Base-by-base conservation (phyloP, 108 stramenopile species). In the Ochromonas danica region DNA sequence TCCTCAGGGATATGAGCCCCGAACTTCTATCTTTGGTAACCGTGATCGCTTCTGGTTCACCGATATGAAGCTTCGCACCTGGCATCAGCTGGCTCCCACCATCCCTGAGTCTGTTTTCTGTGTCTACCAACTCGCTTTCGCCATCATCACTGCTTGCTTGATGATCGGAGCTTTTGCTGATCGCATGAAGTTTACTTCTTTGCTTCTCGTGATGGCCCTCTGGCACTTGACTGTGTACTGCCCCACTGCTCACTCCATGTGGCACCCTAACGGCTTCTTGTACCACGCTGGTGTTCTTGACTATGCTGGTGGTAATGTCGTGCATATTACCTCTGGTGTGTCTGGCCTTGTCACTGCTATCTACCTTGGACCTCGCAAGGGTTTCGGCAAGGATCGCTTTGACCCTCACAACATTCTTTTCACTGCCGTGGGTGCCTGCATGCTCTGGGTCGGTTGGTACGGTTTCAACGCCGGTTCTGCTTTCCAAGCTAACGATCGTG, bases 251-350 rank as follows among this genome's bases (percentile, higher is more conserved):
- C 72, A 74, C 72, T 33, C 38, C 35, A 31, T 51, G 42, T 74
- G 72, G 72, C 1, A 2, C 3, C 72, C 72, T 36, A 36, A 36
- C 3, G 72, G 72, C 1, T 74, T 1, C 3, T 1, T 74, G 3
- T 1, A 42, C 72, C 6, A 10, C 3, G 33, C 35, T 31, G 72
- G 72, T 31, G 72, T 74, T 3, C 72, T 74, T 2, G 72, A 74
- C 72, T 74, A 31, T 31, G 72, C 72, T 6, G 72, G 72, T 36
- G 72, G 72, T 2, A 31, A 36, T 31, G 72, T 74, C 31, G 72
- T 74, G 60, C 35, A 36, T 10, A 74, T 36, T 6, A 51, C 72
- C 10, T 39, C 72, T 36, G 72, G 72, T 1, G 10, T 74, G 3
- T 31, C 43, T 10, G 72, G 43, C 41, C 40, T 74, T 3, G 40